A percentile compares a stretch with the other conserved stretches of the same genome.
These are phyloP conservation scores for Skeletonema potamos DNA, from an alignment of 108 stramenopile species.

Conservation along the genomic window DNA sequence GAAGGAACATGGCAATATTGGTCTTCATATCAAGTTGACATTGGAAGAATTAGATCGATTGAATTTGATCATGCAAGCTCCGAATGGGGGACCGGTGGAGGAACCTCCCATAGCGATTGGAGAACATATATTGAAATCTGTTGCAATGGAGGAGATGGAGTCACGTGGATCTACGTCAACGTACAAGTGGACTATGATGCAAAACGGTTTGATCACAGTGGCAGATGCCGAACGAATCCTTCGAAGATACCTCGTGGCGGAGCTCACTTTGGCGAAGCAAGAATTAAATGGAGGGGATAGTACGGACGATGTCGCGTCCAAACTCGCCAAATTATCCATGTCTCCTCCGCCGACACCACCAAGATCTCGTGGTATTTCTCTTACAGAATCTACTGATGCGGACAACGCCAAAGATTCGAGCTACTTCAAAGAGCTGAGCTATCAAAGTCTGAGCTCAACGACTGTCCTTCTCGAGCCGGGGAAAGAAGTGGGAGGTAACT, in stretches of 20 bases:
- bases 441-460: constrained; percentile 66
- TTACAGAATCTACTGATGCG: constrained; percentile 19
- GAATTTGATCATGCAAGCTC: constrained; percentile 74
- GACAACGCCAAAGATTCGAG: constrained; percentile 27
- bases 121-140: constrained; percentile 63
- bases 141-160: constrained; percentile 51
- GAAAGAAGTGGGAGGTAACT: constrained; percentile 8
- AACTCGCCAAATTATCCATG: constrained; percentile 57
- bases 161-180: constrained; percentile 10
- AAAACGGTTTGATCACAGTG: constrained; percentile 66
- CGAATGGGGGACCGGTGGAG: constrained; percentile 78
- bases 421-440: constrained; percentile 79
- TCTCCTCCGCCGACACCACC: constrained; percentile 29
- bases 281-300: constrained; percentile 51
- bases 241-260: constrained; percentile 69
- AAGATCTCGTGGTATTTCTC: constrained; percentile 32
- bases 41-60: constrained; percentile 83
- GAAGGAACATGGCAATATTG: constrained; percentile 79
- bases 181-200: constrained; percentile 33
- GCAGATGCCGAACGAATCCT: constrained; percentile 81
- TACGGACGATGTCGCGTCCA: constrained; percentile 49
- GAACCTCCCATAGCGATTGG: constrained; percentile 81
- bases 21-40: constrained; percentile 64
- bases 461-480: constrained; percentile 78
- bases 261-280: constrained; percentile 54